Evolutionary conservation across 129 eudicot species (phyloP), one percentile per base, ranked within the genome.

Genomic region (Pittosporum tobira): DNA sequence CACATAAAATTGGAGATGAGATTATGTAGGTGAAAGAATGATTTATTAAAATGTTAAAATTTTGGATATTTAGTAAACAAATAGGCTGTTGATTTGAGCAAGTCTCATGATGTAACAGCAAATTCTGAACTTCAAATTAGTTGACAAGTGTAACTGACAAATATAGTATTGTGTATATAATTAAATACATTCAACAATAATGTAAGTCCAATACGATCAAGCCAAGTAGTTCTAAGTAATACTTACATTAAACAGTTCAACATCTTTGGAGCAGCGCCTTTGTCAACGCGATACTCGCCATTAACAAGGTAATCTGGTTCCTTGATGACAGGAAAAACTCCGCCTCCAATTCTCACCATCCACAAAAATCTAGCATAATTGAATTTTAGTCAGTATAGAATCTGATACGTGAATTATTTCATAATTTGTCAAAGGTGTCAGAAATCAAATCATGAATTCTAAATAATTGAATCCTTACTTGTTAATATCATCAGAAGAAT

Each of bases 341-440:
- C 94, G 21, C 97, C 97, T 64, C 97, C 97, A 60, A 90, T 90
- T 80, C 97, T 83, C 66, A 90, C 97, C 97, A 90, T 90, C 97
- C 97, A 90, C 70, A 90, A 74, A 67, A 90, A 90, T 77, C 97
- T 90, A 62, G 47, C n/a, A n/a, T n/a, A n/a, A n/a, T n/a, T n/a
- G n/a, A n/a, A n/a, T n/a, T n/a, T n/a, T n/a, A n/a, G n/a, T n/a
- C n/a, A n/a, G n/a, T n/a, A n/a, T n/a, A n/a, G n/a, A n/a, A n/a
- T n/a, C n/a, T n/a, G n/a, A n/a, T n/a, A n/a, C n/a, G n/a, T n/a
- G n/a, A n/a, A n/a, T n/a, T 34, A 34, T 34, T n/a, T n/a, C n/a
- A n/a, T n/a, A n/a, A n/a, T n/a, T n/a, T n/a, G n/a, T n/a, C n/a
- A n/a, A n/a, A n/a, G n/a, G n/a, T n/a, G n/a, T n/a, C n/a, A n/a